Percentiles rank a stretch among this genome's conserved stretches.
These are phyloP conservation scores for Raffaelea ambrosiae DNA, from an alignment of 2,329 filamentous ascomycete species.

Conservation along the genomic window DNA sequence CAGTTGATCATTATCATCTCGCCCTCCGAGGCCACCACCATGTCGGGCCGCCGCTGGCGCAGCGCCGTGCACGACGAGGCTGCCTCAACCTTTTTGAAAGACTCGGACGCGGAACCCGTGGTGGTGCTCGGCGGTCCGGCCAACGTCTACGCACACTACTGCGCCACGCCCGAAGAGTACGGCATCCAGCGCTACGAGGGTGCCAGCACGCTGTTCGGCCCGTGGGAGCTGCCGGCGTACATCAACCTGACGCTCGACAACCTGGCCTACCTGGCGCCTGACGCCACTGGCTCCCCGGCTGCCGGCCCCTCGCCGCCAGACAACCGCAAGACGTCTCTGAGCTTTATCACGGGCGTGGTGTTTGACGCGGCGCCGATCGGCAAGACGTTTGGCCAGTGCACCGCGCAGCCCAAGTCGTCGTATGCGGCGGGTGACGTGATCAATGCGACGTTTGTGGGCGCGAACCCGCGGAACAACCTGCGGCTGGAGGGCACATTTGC, in stretches of 20 bases:
- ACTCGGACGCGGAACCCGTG: constrained; percentile 50
- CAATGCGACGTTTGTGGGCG: constrained; percentile 66
- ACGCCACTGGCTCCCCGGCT: constrained; percentile 31
- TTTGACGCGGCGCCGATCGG: constrained; percentile 60
- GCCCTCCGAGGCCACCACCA: constrained; percentile 82
- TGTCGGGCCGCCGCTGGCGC: constrained; percentile 84
- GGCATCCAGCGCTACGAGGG: constrained; percentile 68
- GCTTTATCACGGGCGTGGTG: constrained; percentile 73
- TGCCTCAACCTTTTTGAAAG: constrained; percentile 25
- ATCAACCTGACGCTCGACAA: constrained; percentile 75
- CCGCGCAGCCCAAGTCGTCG: constrained; percentile 38
- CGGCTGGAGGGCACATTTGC: constrained; percentile 70
- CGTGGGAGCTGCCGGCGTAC: constrained; percentile 73
- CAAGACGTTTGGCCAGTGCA: constrained; percentile 58
- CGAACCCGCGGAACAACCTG: constrained; percentile 83
- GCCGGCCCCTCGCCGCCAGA: constrained; percentile 64
- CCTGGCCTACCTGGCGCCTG: constrained; percentile 55
- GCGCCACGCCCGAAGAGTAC: constrained; percentile 73
- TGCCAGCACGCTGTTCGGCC: constrained; percentile 84
- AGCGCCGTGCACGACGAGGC: constrained; percentile 52
- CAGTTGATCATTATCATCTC: constrained; percentile 80
- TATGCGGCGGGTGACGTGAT: constrained; percentile 53
- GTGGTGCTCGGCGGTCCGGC: constrained; percentile 83
- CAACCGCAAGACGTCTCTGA: constrained; percentile 65
- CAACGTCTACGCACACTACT: constrained; percentile 84